phyloP scores from a whole-genome alignment of 2,329 filamentous ascomycete species.

The Sarocladium brachiariae region DNA sequence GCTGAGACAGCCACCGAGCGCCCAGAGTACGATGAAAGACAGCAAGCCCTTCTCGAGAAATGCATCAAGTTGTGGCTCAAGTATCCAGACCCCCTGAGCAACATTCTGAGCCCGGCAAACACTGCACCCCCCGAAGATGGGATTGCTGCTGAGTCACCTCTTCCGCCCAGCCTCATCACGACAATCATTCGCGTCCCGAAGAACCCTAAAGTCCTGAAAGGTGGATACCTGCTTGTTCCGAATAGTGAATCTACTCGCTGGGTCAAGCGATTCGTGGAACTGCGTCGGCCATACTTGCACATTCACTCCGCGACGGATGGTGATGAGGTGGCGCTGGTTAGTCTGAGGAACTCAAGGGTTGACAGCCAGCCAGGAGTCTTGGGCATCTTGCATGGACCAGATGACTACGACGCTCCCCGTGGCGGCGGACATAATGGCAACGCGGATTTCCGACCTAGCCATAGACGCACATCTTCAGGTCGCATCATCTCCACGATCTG shows the following conservation, averaged over 20 bases:
- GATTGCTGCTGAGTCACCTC: conserved; percentile 36
- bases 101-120: conserved; percentile 52
- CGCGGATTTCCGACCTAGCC: conserved; percentile 35
- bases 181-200: conserved; percentile 73
- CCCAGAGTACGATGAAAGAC: conserved; percentile 38
- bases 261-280: conserved; percentile 88
- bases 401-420: conserved; percentile 26
- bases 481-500: conserved; percentile 49
- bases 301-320: conserved; percentile 79
- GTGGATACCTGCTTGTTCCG: conserved; percentile 80
- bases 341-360: conserved; percentile 80
- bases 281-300: conserved; percentile 85
- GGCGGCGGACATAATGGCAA: conserved; percentile 26
- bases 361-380: conserved; percentile 88
- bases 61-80: conserved; percentile 60
- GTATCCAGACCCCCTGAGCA: conserved; percentile 48
- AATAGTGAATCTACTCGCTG: conserved; percentile 76
- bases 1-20: conserved; percentile 14
- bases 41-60: conserved; percentile 43
- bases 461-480: conserved; percentile 43
- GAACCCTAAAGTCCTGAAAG: conserved; percentile 74
- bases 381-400: conserved; percentile 57
- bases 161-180: conserved; percentile 61
- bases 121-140: conserved; percentile 65
- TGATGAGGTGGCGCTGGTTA: conserved; percentile 74